Conservation (phyloP, 192 early-diverging fungal species). For the Dimargaris xerosporica region DNA sequence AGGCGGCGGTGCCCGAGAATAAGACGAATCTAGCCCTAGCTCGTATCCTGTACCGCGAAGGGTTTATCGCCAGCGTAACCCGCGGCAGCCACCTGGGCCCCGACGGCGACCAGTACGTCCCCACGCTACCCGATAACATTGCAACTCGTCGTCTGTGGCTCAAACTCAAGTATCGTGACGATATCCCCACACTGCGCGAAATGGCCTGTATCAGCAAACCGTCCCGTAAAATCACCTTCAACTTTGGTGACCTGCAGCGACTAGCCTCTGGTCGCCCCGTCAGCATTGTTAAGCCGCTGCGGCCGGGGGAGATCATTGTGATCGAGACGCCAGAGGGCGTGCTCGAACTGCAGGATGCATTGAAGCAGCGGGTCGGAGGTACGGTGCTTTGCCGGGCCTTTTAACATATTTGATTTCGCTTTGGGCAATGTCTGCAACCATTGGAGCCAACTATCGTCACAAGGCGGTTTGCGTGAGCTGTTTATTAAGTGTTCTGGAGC, state of each 20-base stretch:
- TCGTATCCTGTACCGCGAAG: conserved; percentile 80
- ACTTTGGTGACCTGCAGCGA: conserved; percentile 60
- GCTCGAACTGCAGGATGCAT: conserved; percentile 78
- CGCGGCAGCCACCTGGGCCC: conserved; percentile 68
- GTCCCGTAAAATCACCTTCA: conserved; percentile 62
- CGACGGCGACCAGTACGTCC: conserved; percentile 41
- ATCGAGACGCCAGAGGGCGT: conserved; percentile 75
- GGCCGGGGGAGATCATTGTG: conserved; percentile 84
- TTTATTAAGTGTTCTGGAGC: too few species aligned
- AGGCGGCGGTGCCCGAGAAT: conserved; percentile 76
- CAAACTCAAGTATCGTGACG: conserved; percentile 81
- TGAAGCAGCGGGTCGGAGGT: conserved; percentile 72
- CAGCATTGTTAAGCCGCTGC: conserved; percentile 64
- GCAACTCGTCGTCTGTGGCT: conserved; percentile 83
- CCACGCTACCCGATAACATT: conserved; percentile 67
- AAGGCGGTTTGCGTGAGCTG: too few species aligned
- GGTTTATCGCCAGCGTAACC: conserved; percentile 66
- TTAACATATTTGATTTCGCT: too few species aligned
- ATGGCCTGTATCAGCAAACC: conserved; percentile 80
- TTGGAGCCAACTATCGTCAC: too few species aligned
- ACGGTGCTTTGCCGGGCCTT: conserved; percentile 61
- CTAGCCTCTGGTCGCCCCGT: conserved; percentile 56
- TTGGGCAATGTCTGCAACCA: too few species aligned
- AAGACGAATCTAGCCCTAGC: conserved; percentile 74
- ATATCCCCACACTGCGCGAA: conserved; percentile 56